These are phyloP conservation scores for Microdochium bolleyi DNA, from an alignment of 2,329 filamentous ascomycete species.

Conservation along the genomic window DNA sequence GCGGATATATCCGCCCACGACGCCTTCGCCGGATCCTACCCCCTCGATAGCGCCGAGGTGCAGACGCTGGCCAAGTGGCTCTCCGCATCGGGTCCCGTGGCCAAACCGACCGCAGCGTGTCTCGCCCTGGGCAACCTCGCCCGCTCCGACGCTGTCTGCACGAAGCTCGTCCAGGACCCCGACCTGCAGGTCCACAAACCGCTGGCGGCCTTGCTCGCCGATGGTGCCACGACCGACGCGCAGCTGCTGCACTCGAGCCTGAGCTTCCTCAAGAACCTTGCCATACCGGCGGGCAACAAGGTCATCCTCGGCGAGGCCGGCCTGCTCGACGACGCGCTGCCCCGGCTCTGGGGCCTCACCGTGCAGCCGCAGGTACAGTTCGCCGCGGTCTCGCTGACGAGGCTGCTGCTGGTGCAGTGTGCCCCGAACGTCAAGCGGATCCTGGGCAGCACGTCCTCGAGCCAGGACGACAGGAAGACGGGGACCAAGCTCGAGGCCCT, in stretches of 20 bases:
- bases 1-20: slow-evolving; percentile 43
- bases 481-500: slow-evolving; percentile 26
- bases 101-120: slow-evolving; percentile 38
- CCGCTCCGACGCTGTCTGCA: slow-evolving; percentile 46
- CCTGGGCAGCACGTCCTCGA: not conserved
- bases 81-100: slow-evolving; percentile 35
- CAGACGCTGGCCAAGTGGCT: slow-evolving; percentile 40
- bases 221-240: slow-evolving; percentile 26
- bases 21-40: slow-evolving; percentile 31
- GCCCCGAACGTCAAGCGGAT: slow-evolving; percentile 42
- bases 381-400: slow-evolving; percentile 47
- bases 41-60: slow-evolving; percentile 32
- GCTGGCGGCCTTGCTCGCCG: slow-evolving; percentile 35
- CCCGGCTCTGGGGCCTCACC: slow-evolving; percentile 45
- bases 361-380: slow-evolving; percentile 51
- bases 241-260: slow-evolving; percentile 50
- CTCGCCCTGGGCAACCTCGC: slow-evolving; percentile 55
- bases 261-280: slow-evolving; percentile 57
- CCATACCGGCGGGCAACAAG: slow-evolving; percentile 50
- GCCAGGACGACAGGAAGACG: not conserved
- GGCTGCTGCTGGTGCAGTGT: slow-evolving; percentile 46
- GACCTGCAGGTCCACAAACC: slow-evolving; percentile 32
- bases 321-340: slow-evolving; percentile 40
- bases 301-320: slow-evolving; percentile 32
- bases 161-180: slow-evolving; percentile 33